Conservation (phyloP, 306 rosid species). For the Malus sieversii region DNA sequence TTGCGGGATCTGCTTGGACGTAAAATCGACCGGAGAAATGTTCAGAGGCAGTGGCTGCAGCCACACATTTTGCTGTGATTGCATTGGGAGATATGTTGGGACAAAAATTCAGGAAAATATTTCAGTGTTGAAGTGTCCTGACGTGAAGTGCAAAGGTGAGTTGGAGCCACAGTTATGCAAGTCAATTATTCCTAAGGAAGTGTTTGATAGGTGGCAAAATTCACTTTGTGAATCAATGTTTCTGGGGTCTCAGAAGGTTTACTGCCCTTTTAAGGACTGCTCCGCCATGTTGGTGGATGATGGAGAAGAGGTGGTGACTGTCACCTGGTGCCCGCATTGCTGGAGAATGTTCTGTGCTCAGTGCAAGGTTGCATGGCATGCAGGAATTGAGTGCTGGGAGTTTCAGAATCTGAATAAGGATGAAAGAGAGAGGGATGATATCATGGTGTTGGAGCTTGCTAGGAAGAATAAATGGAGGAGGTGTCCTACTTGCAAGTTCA, state of each 20-base stretch:
- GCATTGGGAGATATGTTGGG: slow-evolving; percentile 36
- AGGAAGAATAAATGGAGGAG: slow-evolving; percentile 38
- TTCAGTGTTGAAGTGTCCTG: slow-evolving; percentile 43
- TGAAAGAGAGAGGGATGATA: slow-evolving; percentile 36
- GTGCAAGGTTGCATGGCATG: slow-evolving; percentile 59
- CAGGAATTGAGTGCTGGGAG: slow-evolving; percentile 29
- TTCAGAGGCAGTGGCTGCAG: slow-evolving; percentile 33
- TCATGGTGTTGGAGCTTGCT: slow-evolving; percentile 39
- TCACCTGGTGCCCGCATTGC: slow-evolving; percentile 46
- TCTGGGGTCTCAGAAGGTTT: slow-evolving; percentile 27
- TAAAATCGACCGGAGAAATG: slow-evolving; percentile 27
- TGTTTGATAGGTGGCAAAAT: slow-evolving; percentile 55
- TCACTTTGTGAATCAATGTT: slow-evolving; percentile 38
- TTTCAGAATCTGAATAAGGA: slow-evolving; percentile 20
- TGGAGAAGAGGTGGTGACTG: slow-evolving; percentile 31
- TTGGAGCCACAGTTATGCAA: slow-evolving; percentile 37
- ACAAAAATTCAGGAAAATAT: slow-evolving; percentile 40
- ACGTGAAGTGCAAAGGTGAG: slow-evolving; percentile 33
- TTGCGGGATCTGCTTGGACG: slow-evolving; percentile 56
- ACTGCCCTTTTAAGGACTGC: slow-evolving; percentile 56
- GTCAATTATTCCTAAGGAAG: slow-evolving; percentile 31
- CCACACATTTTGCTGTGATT: slow-evolving; percentile 41
- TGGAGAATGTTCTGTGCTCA: slow-evolving; percentile 54
- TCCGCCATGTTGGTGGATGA: slow-evolving; percentile 40
- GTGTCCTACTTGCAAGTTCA: slow-evolving; percentile 42